Conservation (phyloP, 192 early-diverging fungal species). For the Umbelopsis sp. region DNA sequence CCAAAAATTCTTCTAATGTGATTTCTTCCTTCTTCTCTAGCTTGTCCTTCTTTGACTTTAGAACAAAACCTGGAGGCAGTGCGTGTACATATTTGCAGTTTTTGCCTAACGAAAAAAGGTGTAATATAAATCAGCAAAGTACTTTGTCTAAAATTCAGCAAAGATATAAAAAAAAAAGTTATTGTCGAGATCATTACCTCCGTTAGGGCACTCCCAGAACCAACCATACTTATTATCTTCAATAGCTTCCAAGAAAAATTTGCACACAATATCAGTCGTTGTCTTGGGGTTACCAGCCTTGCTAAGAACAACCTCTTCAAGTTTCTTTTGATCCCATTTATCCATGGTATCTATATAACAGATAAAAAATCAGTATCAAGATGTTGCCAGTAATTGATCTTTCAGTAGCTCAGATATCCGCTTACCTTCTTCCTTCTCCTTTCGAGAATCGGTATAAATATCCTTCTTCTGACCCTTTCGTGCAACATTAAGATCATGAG, state of each 20-base stretch:
- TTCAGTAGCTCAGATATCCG: background rate
- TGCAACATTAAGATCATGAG: conserved; percentile 89
- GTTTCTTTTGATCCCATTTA: conserved; percentile 89
- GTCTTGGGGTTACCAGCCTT: conserved; percentile 85
- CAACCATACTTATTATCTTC: conserved; percentile 95
- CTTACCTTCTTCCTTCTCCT: conserved; percentile 56
- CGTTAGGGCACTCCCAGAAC: conserved; percentile 99
- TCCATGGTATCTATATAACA: conserved; percentile 84
- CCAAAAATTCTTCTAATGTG: conserved; percentile 96
- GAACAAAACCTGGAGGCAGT: conserved; percentile 92
- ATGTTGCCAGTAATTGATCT: background rate
- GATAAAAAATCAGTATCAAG: background rate
- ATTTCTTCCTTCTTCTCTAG: conserved; percentile 79
- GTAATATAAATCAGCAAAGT: background rate
- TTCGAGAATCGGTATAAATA: conserved; percentile 88
- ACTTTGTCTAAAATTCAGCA: background rate
- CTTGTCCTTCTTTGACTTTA: conserved; percentile 92
- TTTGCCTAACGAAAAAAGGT: conserved; percentile 35
- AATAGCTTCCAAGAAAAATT: conserved; percentile 96
- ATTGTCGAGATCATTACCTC: conserved; percentile 54
- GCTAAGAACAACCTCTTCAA: conserved; percentile 85
- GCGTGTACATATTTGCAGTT: conserved; percentile 97
- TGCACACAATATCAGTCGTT: conserved; percentile 98
- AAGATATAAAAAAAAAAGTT: background rate
- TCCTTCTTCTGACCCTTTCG: conserved; percentile 92